Percentiles rank a stretch among this genome's conserved stretches.
phyloP scores from a whole-genome alignment of 2,329 filamentous ascomycete species.

The Arthrobotrys entomopaga region DNA sequence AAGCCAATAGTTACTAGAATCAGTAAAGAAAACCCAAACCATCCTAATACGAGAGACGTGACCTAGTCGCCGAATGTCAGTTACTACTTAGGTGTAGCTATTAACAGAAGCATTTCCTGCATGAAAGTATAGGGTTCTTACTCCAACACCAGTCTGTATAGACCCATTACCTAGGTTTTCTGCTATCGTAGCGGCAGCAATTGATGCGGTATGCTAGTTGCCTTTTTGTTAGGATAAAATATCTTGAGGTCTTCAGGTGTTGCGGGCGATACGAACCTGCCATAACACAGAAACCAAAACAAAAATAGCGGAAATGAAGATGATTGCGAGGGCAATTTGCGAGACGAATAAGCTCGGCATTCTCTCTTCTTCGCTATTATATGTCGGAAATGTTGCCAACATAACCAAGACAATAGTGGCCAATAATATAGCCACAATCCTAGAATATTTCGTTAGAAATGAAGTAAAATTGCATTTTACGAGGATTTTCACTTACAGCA shows the following conservation, averaged over 20 bases:
- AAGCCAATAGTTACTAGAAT: slow-evolving; percentile 96
- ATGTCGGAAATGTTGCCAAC: slow-evolving; percentile 94
- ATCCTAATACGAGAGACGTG: slow-evolving; percentile 94
- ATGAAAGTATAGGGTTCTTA: slow-evolving; percentile 60
- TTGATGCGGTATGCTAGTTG: slow-evolving; percentile 83
- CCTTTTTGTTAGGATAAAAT: not conserved
- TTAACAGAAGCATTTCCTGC: not conserved
- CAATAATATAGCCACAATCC: slow-evolving; percentile 96
- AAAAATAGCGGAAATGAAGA: slow-evolving; percentile 80
- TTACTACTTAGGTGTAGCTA: not conserved
- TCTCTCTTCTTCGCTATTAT: slow-evolving; percentile 88
- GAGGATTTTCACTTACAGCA: slow-evolving; percentile 74
- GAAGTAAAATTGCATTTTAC: not conserved
- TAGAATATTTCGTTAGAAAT: slow-evolving; percentile 61
- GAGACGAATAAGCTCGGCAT: slow-evolving; percentile 93
- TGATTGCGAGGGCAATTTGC: slow-evolving; percentile 90
- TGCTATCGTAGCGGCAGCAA: slow-evolving; percentile 91
- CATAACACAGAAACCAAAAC: slow-evolving; percentile 80
- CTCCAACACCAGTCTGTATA: slow-evolving; percentile 87
- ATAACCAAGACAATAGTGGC: slow-evolving; percentile 95
- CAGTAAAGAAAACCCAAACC: slow-evolving; percentile 93
- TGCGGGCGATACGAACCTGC: slow-evolving; percentile 65
- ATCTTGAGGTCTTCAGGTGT: too few species aligned
- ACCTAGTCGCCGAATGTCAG: slow-evolving; percentile 18
- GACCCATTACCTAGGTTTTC: slow-evolving; percentile 92